These are phyloP conservation scores for Diaporthe sp. DNA, from an alignment of 2,329 filamentous ascomycete genomes.

Conservation along the genomic window DNA sequence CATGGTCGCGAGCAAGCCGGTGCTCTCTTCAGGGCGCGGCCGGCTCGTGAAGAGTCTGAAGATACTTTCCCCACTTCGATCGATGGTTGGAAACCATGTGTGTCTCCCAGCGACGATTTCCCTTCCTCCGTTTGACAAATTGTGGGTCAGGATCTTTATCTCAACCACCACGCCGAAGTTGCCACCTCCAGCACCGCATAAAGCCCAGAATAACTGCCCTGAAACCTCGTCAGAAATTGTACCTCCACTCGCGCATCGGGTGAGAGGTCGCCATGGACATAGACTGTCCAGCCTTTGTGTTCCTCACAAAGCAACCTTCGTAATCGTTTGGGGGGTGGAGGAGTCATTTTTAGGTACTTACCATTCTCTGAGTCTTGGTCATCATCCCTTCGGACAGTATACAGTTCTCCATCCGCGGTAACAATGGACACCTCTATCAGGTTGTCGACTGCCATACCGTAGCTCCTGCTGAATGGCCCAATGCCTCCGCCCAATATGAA, in stretches of 20 bases:
- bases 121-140: constrained; percentile 6
- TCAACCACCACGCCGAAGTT: constrained; percentile 56
- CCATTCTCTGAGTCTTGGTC: constrained; percentile 44
- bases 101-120: constrained; percentile 47
- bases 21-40: background rate
- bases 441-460: constrained; percentile 54
- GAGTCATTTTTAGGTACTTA: background rate
- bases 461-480: constrained; percentile 51
- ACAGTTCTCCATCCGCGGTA: constrained; percentile 45
- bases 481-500: constrained; percentile 56
- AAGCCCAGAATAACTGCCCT: constrained; percentile 53
- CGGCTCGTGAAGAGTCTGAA: no score
- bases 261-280: background rate
- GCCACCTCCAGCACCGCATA: constrained; percentile 55
- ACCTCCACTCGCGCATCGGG: background rate
- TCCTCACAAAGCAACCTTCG: background rate
- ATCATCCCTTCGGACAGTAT: constrained; percentile 43
- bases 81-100: constrained; percentile 42
- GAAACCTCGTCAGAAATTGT: background rate
- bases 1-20: constrained; percentile 24
- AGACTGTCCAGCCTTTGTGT: no score
- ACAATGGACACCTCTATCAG: constrained; percentile 52
- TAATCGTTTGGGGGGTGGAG: no score
- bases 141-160: constrained; percentile 47
- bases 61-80: background rate